A percentile compares a stretch with the other conserved stretches of the same genome.
phyloP scores from a whole-genome alignment of 495 filamentous ascomycete species.

The Penicillium argentinense region DNA sequence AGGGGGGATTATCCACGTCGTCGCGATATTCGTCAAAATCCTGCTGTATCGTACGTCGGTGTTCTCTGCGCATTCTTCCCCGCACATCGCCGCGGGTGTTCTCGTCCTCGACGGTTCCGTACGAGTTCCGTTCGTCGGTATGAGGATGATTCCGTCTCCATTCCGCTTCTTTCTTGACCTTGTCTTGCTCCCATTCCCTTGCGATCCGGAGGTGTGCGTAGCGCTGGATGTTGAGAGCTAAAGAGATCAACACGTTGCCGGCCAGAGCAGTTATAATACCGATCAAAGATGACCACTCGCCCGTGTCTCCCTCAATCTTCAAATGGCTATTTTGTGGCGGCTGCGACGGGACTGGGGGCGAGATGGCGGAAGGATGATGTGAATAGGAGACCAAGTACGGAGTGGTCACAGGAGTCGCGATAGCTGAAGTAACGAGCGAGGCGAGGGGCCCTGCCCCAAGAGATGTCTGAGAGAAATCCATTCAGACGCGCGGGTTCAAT shows the following conservation, averaged over 20 bases:
- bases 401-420: slow-evolving; percentile 22
- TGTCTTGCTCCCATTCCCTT: slow-evolving; percentile 57
- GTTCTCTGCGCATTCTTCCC: slow-evolving; percentile 7
- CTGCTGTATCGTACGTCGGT: slow-evolving; percentile 4
- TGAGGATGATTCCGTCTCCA: slow-evolving; percentile 26
- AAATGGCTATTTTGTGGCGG: slow-evolving; percentile 22
- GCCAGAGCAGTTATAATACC: slow-evolving; percentile 89
- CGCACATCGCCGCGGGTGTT: not conserved
- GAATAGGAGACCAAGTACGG: slow-evolving; percentile 16
- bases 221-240: slow-evolving; percentile 94
- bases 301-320: slow-evolving; percentile 48
- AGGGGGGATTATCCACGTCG: slow-evolving; percentile 15
- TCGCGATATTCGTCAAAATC: slow-evolving; percentile 32
- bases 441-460: slow-evolving; percentile 28
- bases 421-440: slow-evolving; percentile 24
- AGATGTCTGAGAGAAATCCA: slow-evolving; percentile 20
- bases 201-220: slow-evolving; percentile 87
- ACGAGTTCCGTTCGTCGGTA: slow-evolving; percentile 16
- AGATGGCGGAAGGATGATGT: slow-evolving; percentile 14
- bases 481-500: slow-evolving; percentile 7
- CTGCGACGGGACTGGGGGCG: slow-evolving; percentile 15
- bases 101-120: slow-evolving; percentile 34
- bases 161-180: slow-evolving; percentile 34
- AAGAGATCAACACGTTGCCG: slow-evolving; percentile 89
- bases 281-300: slow-evolving; percentile 88